A percentile compares a stretch with the other conserved stretches of the same genome.
Conservation (phyloP, 2,329 filamentous ascomycete genomes). For the Colletotrichum lentis region DNA sequence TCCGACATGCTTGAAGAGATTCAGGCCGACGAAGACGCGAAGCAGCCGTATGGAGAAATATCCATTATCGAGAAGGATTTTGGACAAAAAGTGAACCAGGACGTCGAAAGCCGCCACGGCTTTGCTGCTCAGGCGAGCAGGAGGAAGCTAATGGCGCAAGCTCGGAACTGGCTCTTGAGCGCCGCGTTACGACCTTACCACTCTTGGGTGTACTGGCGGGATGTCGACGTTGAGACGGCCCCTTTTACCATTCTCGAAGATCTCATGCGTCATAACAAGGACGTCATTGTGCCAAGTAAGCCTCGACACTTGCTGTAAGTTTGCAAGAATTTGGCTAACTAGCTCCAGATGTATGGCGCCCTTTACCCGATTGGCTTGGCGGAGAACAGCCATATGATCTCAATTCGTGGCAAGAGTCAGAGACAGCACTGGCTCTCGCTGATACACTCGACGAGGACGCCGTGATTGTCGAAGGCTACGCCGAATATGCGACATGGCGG, state of each 20-base stretch:
- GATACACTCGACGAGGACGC: constrained; percentile 97
- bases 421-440: constrained; percentile 90
- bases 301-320: constrained; percentile 40
- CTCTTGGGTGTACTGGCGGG: constrained; percentile 99
- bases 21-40: constrained; percentile 80
- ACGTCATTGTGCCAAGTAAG: constrained; percentile 97
- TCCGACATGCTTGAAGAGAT: constrained; percentile 78
- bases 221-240: constrained; percentile 97
- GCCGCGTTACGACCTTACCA: constrained; percentile 93
- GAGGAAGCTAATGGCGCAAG: constrained; percentile 97
- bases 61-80: constrained; percentile 99
- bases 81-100: constrained; percentile 95
- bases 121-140: constrained; percentile 94
- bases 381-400: constrained; percentile 98
- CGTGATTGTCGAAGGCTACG: constrained; percentile 98
- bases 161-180: constrained; percentile 94
- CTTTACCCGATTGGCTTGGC: constrained; percentile 97
- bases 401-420: constrained; percentile 99
- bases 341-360: constrained; percentile 89
- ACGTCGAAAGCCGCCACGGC: constrained; percentile 95
- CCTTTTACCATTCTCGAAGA: constrained; percentile 97
- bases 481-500: constrained; percentile 97
- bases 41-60: constrained; percentile 90
- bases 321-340: constrained; percentile 41
- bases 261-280: constrained; percentile 98